phyloP scores from a whole-genome alignment of 2,329 filamentous ascomycete genomes.

The Colletotrichum eremochloae region DNA sequence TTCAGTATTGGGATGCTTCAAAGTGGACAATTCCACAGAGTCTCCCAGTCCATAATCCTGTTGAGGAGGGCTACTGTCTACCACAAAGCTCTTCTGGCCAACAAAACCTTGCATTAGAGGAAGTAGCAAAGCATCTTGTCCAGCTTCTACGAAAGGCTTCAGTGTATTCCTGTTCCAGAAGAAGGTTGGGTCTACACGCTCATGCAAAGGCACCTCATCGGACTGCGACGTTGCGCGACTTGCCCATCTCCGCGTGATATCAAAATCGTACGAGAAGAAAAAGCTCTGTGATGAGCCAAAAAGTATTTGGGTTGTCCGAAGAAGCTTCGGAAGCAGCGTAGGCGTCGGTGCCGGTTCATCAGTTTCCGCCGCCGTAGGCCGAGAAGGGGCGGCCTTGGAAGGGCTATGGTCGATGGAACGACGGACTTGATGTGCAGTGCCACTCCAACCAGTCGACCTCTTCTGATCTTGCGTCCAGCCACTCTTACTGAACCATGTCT shows the following conservation, averaged over 20 bases:
- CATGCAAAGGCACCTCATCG: slow-evolving; percentile 73
- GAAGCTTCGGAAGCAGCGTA: slow-evolving; percentile 82
- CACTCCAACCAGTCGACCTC: slow-evolving; percentile 77
- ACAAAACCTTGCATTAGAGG: slow-evolving; percentile 96
- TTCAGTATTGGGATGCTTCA: slow-evolving; percentile 50
- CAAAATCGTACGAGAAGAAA: slow-evolving; percentile 95
- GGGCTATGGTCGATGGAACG: slow-evolving; percentile 38
- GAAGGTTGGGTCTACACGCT: slow-evolving; percentile 80
- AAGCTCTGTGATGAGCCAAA: slow-evolving; percentile 88
- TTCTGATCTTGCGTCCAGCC: slow-evolving; percentile 83
- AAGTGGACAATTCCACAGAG: slow-evolving; percentile 60
- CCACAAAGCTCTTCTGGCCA: slow-evolving; percentile 84
- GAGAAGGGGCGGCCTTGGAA: slow-evolving; percentile 41
- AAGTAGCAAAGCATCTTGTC: slow-evolving; percentile 78
- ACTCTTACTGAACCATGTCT: slow-evolving; percentile 89
- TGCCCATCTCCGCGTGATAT: slow-evolving; percentile 80
- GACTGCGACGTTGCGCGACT: slow-evolving; percentile 56
- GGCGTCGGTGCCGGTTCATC: slow-evolving; percentile 49
- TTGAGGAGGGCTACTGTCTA: slow-evolving; percentile 73
- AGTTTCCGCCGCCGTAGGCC: slow-evolving; percentile 59
- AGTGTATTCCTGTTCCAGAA: slow-evolving; percentile 92
- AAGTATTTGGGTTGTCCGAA: slow-evolving; percentile 86
- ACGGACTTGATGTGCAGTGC: slow-evolving; percentile 46
- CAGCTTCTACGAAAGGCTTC: slow-evolving; percentile 79
- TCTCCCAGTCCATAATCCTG: slow-evolving; percentile 60